A percentile compares a stretch with the other conserved stretches of the same genome.
Evolutionary conservation across 2,329 filamentous ascomycete species (phyloP).

Genomic region (Alternaria sp.): DNA sequence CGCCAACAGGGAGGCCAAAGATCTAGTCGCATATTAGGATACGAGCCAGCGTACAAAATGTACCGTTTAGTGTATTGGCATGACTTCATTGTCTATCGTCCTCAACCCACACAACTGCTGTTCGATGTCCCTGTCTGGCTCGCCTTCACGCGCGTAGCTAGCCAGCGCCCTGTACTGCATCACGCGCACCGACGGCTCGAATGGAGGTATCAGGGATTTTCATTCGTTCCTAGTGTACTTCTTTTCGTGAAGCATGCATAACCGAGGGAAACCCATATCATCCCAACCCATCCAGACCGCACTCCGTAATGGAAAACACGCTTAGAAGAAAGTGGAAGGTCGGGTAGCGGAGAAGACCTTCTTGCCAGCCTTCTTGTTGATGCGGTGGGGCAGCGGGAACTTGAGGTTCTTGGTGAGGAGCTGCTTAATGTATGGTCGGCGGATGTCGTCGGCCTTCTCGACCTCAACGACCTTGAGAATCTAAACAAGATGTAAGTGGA

Average conservation of each 20-base stretch:
- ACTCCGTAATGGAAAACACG: slow-evolving; percentile 53
- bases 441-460: slow-evolving; percentile 92
- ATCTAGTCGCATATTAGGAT: slow-evolving; percentile 28
- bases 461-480: slow-evolving; percentile 98
- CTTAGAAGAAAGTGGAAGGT: slow-evolving; percentile 97
- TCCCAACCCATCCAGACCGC: slow-evolving; percentile 51
- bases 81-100: slow-evolving; percentile 24
- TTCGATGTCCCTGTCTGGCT: slow-evolving; percentile 9
- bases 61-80: slow-evolving; percentile 11
- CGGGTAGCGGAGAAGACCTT: slow-evolving; percentile 94
- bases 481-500: slow-evolving; percentile 57
- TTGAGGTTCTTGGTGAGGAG: slow-evolving; percentile 92
- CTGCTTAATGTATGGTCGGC: slow-evolving; percentile 99
- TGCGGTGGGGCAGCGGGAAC: slow-evolving; percentile 98
- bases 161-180: slow-evolving; percentile 28
- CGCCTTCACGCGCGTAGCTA: slow-evolving; percentile 7
- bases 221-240: slow-evolving; percentile 56
- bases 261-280: slow-evolving; percentile 52
- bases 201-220: slow-evolving; percentile 53
- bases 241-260: slow-evolving; percentile 53
- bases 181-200: slow-evolving; percentile 33
- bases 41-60: background rate
- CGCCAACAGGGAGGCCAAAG: slow-evolving; percentile 40
- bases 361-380: slow-evolving; percentile 81
- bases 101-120: slow-evolving; percentile 6